Evolutionary conservation across 2,329 filamentous ascomycete species (phyloP).

Genomic region (Apiospora rasikravindrae): DNA sequence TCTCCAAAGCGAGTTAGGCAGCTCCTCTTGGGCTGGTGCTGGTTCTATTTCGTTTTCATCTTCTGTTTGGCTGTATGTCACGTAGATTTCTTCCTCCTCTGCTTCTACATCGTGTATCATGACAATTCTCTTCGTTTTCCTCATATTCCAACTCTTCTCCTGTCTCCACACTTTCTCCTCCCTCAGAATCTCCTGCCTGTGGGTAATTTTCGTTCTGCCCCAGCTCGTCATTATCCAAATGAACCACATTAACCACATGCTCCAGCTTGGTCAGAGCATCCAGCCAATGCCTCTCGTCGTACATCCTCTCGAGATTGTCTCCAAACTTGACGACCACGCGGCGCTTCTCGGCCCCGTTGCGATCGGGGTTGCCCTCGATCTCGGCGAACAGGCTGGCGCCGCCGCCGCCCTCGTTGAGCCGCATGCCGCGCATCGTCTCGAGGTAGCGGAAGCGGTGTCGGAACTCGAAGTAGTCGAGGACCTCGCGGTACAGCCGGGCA

Average conservation of each 20-base stretch:
- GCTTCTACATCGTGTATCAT: background rate
- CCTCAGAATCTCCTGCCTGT: background rate
- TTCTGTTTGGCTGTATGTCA: background rate
- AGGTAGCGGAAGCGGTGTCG: background rate
- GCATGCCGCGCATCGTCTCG: background rate
- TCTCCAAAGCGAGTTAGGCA: background rate
- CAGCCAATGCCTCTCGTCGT: background rate
- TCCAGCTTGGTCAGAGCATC: background rate
- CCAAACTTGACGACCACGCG: slow-evolving; percentile 5
- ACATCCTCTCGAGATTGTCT: background rate
- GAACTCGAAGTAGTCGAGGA: background rate
- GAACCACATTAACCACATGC: background rate
- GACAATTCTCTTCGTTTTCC: background rate
- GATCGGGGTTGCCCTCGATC: background rate
- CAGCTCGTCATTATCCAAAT: background rate
- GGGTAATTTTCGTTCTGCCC: background rate
- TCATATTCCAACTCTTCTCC: too few species aligned
- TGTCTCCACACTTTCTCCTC: too few species aligned
- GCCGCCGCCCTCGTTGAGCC: background rate
- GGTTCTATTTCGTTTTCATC: background rate
- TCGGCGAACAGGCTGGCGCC: slow-evolving; percentile 2
- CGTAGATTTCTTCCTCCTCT: background rate
- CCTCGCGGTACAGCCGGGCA: background rate
- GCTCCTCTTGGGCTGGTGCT: background rate
- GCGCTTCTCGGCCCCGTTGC: background rate